Evolutionary conservation across 768 basidiomycete species (phyloP), one percentile per base, ranked within the genome.

Genomic region (Candolleomyces eurysporus): DNA sequence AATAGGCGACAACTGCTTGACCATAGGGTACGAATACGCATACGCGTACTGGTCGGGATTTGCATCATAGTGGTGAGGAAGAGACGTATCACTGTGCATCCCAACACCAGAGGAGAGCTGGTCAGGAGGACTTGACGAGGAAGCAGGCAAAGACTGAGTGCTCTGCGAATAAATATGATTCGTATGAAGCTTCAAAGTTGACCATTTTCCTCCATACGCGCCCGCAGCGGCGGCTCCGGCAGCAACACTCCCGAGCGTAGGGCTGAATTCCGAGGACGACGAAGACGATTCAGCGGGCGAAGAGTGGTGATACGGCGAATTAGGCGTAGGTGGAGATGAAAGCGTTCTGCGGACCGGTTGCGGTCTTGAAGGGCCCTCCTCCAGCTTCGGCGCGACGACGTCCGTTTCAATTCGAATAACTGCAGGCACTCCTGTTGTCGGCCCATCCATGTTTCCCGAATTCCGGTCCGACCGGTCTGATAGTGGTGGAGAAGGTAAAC

Each of bases 1-100:
- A 45, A 90, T 89, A 0, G 89, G 87, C 1, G 88, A 88, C 42
- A 89, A 79, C 49, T 81, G 87, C 68, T 78, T 79, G 26, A 73
- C 76, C 79, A 59, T 61, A 2, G 78, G 77, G 54, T 78, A 78
- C 59, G 70, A 70, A 52, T 77, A 76, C 4, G 75, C 75, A 50
- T 71, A 63, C 5, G 67, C 72, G 65, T 74, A 78, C 1, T 76
- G 71, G 57, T 78, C 76, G 5, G 73, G 72, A 52, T 56, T 67
- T 9, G 31, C 13, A 11, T 54, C 52, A 13, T 11, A 26, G 21
- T 54, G 36, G 3, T 36, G 32, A 4, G 52, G 16, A 1, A 54
- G n/a, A 5, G 30, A 36, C 30, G 52, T 8, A 9, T 54, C 52
- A 17, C 52, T 54, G 16, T 54, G 52, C 59, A 64, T 56, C 19